Conservation (phyloP, 2,329 filamentous ascomycete species). For the Aspergillus sojae region DNA sequence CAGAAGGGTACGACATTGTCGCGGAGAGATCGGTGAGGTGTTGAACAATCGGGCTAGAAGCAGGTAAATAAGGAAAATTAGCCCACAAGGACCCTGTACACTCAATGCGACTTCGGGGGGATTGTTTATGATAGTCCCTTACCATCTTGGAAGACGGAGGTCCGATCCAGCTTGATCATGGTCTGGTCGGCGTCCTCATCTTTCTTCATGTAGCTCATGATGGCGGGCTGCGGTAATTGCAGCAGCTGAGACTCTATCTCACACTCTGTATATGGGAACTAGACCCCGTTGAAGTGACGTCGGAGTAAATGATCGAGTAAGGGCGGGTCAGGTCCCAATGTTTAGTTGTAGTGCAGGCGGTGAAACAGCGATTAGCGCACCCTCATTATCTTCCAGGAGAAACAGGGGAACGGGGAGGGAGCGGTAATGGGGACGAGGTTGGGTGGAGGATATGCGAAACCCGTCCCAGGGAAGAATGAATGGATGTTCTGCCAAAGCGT, state of each 20-base stretch:
- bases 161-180: slow-evolving; percentile 96
- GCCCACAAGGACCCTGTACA: slow-evolving; percentile 23
- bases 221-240: slow-evolving; percentile 37
- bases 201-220: slow-evolving; percentile 97
- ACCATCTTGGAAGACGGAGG: slow-evolving; percentile 99
- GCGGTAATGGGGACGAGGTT: slow-evolving; percentile 14
- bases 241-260: slow-evolving; percentile 26
- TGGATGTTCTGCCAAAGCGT: slow-evolving; percentile 20
- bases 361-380: slow-evolving; percentile 28
- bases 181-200: slow-evolving; percentile 95
- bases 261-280: slow-evolving; percentile 15
- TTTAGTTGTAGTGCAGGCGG: slow-evolving; percentile 24
- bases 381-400: slow-evolving; percentile 32
- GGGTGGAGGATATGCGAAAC: slow-evolving; percentile 5
- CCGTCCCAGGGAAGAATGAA: slow-evolving; percentile 9
- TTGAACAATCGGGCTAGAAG: slow-evolving; percentile 89
- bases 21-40: slow-evolving; percentile 91
- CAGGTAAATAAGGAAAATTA: slow-evolving; percentile 7
- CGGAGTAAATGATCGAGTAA: slow-evolving; percentile 26
- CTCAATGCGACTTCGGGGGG: slow-evolving; percentile 22
- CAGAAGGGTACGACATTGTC: slow-evolving; percentile 94
- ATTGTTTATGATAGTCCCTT: slow-evolving; percentile 32
- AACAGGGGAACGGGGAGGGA: slow-evolving; percentile 4
- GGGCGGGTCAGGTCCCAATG: slow-evolving; percentile 25
- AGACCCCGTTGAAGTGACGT: slow-evolving; percentile 23